These are phyloP conservation scores for Marasmius tenuissimus DNA, from an alignment of 1,284 basidiomycete genomes.

Conservation along the genomic window DNA sequence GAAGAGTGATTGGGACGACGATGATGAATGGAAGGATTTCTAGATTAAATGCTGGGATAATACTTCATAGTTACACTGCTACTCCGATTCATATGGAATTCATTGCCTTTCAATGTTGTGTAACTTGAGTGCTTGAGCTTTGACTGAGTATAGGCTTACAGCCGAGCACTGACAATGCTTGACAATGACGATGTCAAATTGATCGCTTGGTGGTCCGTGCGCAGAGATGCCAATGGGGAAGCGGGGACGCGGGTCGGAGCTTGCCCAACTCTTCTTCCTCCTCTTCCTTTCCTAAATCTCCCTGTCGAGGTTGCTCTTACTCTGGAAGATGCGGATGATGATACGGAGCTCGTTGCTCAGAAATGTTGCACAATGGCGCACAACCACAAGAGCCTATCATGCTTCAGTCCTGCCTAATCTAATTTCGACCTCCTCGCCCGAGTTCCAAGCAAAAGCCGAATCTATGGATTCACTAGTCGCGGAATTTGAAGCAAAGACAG, in stretches of 20 bases:
- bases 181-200: not conserved
- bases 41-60: slow-evolving; percentile 29
- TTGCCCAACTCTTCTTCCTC: not conserved
- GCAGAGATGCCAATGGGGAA: not conserved
- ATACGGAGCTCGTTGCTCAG: no score
- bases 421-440: slow-evolving; percentile 65
- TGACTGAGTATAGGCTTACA: no score
- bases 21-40: slow-evolving; percentile 74
- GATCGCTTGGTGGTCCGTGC: not conserved
- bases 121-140: no score
- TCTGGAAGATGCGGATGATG: no score
- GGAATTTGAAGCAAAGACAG: slow-evolving; percentile 60
- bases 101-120: not conserved
- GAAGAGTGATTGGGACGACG: slow-evolving; percentile 65
- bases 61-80: not conserved
- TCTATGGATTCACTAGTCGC: slow-evolving; percentile 69
- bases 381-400: slow-evolving; percentile 47
- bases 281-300: not conserved
- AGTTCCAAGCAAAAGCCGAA: slow-evolving; percentile 64
- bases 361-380: not conserved
- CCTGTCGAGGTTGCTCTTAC: no score
- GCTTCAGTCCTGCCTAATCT: slow-evolving; percentile 71
- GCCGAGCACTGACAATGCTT: not conserved
- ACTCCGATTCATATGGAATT: not conserved
- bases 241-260: not conserved